Evolutionary conservation across 305 asterid genomes (phyloP).

Genomic region (Fraxinus latifolia): DNA sequence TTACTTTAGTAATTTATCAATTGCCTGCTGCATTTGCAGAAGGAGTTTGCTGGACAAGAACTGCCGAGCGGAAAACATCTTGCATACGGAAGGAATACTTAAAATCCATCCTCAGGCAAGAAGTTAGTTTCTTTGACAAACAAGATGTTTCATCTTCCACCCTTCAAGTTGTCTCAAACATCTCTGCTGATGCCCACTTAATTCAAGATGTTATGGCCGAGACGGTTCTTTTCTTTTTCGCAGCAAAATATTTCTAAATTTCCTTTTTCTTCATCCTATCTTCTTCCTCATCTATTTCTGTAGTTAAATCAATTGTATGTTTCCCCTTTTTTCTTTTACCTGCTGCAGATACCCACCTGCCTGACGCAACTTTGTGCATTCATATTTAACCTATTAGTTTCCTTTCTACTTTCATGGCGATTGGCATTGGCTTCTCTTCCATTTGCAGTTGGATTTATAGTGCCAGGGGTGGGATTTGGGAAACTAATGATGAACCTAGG

Average conservation of each 20-base stretch:
- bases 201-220: constrained; percentile 60
- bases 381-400: constrained; percentile 30
- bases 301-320: neutral
- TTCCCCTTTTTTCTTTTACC: neutral
- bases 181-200: constrained; percentile 46
- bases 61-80: constrained; percentile 67
- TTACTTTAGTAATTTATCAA: neutral
- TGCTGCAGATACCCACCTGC: constrained; percentile 56
- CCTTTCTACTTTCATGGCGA: constrained; percentile 59
- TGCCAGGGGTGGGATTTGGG: constrained; percentile 49
- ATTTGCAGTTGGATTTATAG: constrained; percentile 33
- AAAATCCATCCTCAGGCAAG: constrained; percentile 56
- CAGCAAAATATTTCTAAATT: neutral
- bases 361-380: constrained; percentile 41
- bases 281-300: neutral
- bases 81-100: constrained; percentile 44
- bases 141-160: constrained; percentile 42
- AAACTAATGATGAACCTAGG: constrained; percentile 37
- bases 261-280: constrained; percentile 5
- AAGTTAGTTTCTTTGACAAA: constrained; percentile 52
- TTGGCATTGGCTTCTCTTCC: constrained; percentile 56
- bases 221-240: constrained; percentile 32
- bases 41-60: constrained; percentile 66
- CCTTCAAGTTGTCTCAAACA: constrained; percentile 47
- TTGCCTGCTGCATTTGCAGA: constrained; percentile 27